Evolutionary conservation across 495 filamentous ascomycete species (phyloP).

Genomic region (Venustampulla echinocandica): DNA sequence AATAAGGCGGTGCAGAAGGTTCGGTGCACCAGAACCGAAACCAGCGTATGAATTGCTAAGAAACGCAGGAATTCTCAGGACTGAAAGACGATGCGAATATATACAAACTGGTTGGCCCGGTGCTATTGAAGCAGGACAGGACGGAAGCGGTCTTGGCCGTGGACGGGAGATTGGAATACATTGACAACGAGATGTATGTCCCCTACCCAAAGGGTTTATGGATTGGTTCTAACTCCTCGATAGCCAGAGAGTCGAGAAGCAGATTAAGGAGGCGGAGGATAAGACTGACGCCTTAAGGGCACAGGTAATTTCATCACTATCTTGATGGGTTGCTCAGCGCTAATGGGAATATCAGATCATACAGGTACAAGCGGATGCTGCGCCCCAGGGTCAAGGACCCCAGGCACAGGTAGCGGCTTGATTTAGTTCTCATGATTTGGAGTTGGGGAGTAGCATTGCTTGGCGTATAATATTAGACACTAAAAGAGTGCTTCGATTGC

Average conservation of each 20-base stretch:
- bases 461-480: too few species aligned
- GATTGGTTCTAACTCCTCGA: constrained; percentile 8
- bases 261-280: constrained; percentile 69
- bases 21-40: constrained; percentile 6
- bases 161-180: constrained; percentile 82
- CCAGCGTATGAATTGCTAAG: constrained; percentile 6
- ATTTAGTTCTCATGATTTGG: neutral
- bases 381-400: constrained; percentile 9
- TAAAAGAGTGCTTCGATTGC: too few species aligned
- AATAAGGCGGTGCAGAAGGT: constrained; percentile 83
- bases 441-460: constrained; percentile 11
- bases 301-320: constrained; percentile 39
- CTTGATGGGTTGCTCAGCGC: neutral
- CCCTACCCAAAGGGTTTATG: neutral
- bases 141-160: constrained; percentile 82
- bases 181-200: constrained; percentile 86
- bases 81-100: constrained; percentile 76
- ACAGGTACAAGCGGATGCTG: constrained; percentile 18
- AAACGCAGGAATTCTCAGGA: constrained; percentile 63
- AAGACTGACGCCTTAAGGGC: constrained; percentile 76
- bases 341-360: constrained; percentile 18
- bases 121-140: constrained; percentile 90
- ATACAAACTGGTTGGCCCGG: constrained; percentile 90
- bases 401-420: constrained; percentile 7
- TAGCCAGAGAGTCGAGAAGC: constrained; percentile 73